Percentiles rank a stretch among this genome's conserved stretches.
Evolutionary conservation across 139 green algal species (phyloP).

Genomic region (Bryopsis sp.): DNA sequence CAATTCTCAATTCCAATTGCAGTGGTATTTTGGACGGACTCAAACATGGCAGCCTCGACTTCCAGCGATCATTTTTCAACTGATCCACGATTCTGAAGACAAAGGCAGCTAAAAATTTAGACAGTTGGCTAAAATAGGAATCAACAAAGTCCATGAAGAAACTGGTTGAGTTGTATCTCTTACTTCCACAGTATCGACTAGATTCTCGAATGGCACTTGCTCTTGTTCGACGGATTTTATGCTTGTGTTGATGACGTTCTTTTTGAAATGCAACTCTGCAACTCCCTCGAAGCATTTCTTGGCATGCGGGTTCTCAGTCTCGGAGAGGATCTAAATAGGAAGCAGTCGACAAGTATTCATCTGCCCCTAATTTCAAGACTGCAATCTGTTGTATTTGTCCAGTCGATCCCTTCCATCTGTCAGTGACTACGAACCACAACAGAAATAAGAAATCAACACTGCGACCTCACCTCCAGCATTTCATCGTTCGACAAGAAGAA

Average conservation of each 20-base stretch:
- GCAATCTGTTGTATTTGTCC: too few species aligned
- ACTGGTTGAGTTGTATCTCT: not conserved
- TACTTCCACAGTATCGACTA: constrained; percentile 31
- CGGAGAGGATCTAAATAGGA: constrained; percentile 44
- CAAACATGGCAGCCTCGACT: too few species aligned
- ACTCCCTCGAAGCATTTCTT: too few species aligned
- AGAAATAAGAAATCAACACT: constrained; percentile 54
- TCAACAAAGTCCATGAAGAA: not conserved
- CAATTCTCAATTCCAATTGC: constrained; percentile 31
- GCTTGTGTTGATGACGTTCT: constrained; percentile 35
- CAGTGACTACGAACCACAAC: too few species aligned
- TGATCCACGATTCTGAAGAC: constrained; percentile 31
- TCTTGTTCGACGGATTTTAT: constrained; percentile 47
- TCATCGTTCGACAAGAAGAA: too few species aligned
- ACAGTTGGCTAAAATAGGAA: not conserved
- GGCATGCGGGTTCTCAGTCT: constrained; percentile 41
- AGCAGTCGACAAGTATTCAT: constrained; percentile 50
- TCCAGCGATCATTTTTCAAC: too few species aligned
- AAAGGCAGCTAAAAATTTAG: too few species aligned
- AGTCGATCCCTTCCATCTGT: too few species aligned
- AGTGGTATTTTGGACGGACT: constrained; percentile 39
- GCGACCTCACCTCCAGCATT: too few species aligned
- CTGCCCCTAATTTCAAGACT: too few species aligned
- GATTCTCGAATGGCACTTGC: constrained; percentile 37
- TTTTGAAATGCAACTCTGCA: too few species aligned